These are phyloP conservation scores for Calycina marina DNA, from an alignment of 2,329 filamentous ascomycete genomes.

Conservation along the genomic window DNA sequence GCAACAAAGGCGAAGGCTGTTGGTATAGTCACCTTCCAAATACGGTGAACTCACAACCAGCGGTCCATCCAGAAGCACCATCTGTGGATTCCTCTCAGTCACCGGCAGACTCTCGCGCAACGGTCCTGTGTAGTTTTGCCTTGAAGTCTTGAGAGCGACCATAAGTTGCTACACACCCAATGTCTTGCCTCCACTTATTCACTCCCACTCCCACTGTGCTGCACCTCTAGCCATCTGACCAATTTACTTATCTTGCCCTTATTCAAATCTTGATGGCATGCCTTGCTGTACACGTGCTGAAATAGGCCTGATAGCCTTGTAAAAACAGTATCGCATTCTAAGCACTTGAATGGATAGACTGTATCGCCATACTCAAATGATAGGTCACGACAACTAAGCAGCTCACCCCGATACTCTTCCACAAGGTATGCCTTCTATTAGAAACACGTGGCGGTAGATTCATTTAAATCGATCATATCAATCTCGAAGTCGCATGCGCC, in stretches of 20 bases:
- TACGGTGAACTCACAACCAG: no score
- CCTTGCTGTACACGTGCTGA: background rate
- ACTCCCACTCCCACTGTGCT: background rate
- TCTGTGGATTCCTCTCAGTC: no score
- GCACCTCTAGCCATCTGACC: background rate
- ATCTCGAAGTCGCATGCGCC: no score
- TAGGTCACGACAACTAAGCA: slow-evolving; percentile 4
- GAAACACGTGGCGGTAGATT: slow-evolving; percentile 4
- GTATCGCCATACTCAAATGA: slow-evolving; percentile 1
- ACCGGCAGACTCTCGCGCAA: no score
- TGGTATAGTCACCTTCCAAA: no score
- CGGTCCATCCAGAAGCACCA: no score
- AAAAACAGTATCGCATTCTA: slow-evolving; percentile 3
- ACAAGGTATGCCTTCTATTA: slow-evolving; percentile 5
- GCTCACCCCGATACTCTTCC: slow-evolving; percentile 2
- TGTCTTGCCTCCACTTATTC: background rate
- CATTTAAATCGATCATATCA: slow-evolving; percentile 5
- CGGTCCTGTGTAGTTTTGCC: no score
- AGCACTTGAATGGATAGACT: slow-evolving; percentile 5
- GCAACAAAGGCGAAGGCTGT: no score
- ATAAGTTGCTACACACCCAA: no score
- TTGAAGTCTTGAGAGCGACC: no score
- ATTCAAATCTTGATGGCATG: background rate
- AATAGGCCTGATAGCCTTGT: slow-evolving; percentile 4
- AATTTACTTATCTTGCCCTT: background rate